Evolutionary conservation across 2,329 filamentous ascomycete genomes (phyloP), one percentile per base, ranked within the genome.

Genomic region (Hymenoscyphus occultus): DNA sequence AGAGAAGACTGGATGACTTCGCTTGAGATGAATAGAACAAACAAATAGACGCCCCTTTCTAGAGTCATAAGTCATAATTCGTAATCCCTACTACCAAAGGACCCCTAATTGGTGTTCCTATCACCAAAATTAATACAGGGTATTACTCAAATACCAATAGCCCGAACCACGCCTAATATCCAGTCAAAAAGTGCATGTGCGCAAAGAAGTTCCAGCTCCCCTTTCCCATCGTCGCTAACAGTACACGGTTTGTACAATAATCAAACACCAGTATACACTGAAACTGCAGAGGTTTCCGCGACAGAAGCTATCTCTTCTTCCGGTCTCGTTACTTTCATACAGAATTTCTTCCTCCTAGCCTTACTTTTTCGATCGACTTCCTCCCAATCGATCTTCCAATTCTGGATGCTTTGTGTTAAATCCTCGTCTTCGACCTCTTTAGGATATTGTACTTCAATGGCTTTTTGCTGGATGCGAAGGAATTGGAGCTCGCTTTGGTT

Each of bases 341-440:
- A 59, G 39, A 51, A 67, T 48, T 67, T 70, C 61, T 69, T 68
- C 65, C 70, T 69, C 62, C 70, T 64, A 22, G 68, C 70, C 60
- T 70, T 74, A 7, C 72, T 70, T n/a, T 67, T 66, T 64, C 79
- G 78, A 75, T 84, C 83, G 39, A 86, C 77, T 16, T 77, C 74
- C 10, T 79, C 76, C 81, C 85, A 89, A 71, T 88, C 86, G 39
- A 82, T 75, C 75, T 87, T 88, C 83, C 86, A 89, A 68, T 81
- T 81, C 65, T 80, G 77, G 68, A 89, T 87, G 74, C 84, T 86
- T 67, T 83, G 80, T 67, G 82, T 78, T 40, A 89, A 81, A 65
- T 87, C 85, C 35, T 80, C 78, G 73, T 87, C 84, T 1, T 80
- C 79, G 64, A 81, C 80, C 56, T 79, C 65, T 19, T 83, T 78